Base-by-base conservation (phyloP, 345 rosid species). In the Gossypium raimondii region DNA sequence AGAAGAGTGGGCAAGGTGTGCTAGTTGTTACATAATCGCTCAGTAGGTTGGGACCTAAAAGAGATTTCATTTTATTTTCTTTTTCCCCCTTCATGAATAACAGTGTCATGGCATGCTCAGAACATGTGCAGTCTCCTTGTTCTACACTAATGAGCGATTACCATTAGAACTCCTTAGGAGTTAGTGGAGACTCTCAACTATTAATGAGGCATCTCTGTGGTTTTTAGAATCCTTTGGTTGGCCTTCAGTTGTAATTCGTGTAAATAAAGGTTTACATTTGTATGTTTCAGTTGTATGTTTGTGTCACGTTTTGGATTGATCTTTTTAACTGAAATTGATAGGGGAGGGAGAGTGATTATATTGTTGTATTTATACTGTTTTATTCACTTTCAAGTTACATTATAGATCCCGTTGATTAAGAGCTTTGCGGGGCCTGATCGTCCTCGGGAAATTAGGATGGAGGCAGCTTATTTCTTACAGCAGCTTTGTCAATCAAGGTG, bases 401-500 rank as follows among this genome's bases (percentile, higher is more conserved):
- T 64, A 56, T 69, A 96, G 99, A 96, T 96, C 83, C 98, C 99
- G 75, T 84, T 79, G 60, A 90, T 93, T 65, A 93, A 88, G 92
- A 61, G 85, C 75, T 87, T 91, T 78, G 92, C 98, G 29, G 86
- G 83, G 56, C 89, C 94, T 73, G 97, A 90, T 87, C 89, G 85
- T 77, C 86, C 92, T 48, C 97, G 91, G 61, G 98, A 95, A 78
- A 84, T 96, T 75, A 91, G 98, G 68, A 93, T 88, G 88, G 98
- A 96, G 79, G 97, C 98, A 75, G 98, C 98, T 75, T 89, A 80
- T 81, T 92, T 96, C 82, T 79, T 93, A 79, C 97, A 87, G 88
- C 97, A 93, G 83, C 97, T 96, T 79, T 96, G 99, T 79, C 97
- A 88, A 63, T 96, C 99, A 80, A 93, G 98, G 99, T 95, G 73